Conservation (phyloP, 352 stramenopile genomes). For the Pythium sukuiense region DNA sequence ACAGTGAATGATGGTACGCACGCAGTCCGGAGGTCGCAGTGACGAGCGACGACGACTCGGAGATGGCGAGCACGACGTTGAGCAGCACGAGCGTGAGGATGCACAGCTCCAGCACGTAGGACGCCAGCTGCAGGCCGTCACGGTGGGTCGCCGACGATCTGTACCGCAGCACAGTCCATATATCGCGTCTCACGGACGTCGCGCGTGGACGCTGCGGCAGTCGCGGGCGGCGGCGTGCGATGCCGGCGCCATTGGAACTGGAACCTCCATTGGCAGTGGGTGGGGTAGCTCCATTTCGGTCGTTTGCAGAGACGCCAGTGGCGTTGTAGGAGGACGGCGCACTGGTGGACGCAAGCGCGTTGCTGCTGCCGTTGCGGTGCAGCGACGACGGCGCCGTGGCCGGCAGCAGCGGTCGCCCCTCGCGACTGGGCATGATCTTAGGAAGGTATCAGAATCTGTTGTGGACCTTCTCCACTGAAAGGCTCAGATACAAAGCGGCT, state of each 20-base stretch:
- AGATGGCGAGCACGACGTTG: constrained; percentile 79
- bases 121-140: constrained; percentile 61
- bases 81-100: constrained; percentile 81
- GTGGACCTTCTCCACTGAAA: neutral
- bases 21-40: neutral
- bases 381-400: neutral
- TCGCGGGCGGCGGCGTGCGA: constrained; percentile 11
- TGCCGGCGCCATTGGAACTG: neutral
- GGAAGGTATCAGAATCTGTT: neutral
- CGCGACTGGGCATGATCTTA: neutral
- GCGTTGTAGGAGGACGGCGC: neutral
- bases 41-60: constrained; percentile 40
- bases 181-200: constrained; percentile 43
- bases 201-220: neutral
- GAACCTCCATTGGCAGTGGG: neutral
- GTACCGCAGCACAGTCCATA: constrained; percentile 83
- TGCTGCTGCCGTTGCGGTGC: neutral
- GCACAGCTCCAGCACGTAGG: constrained; percentile 65
- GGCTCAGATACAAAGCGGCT: neutral
- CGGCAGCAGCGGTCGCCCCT: neutral
- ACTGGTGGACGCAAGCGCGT: neutral
- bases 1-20: neutral
- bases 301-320: neutral
- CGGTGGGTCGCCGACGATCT: constrained; percentile 63
- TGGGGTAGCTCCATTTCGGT: neutral